Evolutionary conservation across 306 rosid species (phyloP).

Genomic region (Sophora flavescens): DNA sequence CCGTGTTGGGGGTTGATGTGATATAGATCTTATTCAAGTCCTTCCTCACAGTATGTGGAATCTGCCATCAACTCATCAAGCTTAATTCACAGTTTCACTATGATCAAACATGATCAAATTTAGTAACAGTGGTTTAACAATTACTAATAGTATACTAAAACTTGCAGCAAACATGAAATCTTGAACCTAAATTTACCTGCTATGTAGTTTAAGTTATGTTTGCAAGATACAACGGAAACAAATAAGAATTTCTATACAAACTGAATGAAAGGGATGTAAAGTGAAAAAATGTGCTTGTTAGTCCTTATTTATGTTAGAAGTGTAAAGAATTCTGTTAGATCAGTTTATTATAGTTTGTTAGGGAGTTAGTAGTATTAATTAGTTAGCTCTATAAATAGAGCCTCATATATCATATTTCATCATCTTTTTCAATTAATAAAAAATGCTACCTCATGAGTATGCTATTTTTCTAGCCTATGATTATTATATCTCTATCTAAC

Average conservation of each 20-base stretch:
- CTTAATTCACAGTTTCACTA: neutral
- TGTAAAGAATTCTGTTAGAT: too few species aligned
- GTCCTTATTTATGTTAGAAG: too few species aligned
- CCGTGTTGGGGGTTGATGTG: conserved; percentile 31
- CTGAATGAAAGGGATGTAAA: neutral
- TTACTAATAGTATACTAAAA: neutral
- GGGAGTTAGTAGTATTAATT: too few species aligned
- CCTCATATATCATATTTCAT: too few species aligned
- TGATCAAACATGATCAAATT: neutral
- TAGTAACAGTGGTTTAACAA: neutral
- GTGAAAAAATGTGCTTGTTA: neutral
- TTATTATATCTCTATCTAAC: too few species aligned
- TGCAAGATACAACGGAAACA: neutral
- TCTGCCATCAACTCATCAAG: neutral
- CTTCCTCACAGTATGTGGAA: conserved; percentile 3
- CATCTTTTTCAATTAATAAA: too few species aligned
- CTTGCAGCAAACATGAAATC: neutral
- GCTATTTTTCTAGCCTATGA: too few species aligned
- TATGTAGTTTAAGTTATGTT: neutral
- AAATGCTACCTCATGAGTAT: too few species aligned
- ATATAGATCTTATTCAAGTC: conserved; percentile 22
- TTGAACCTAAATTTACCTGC: neutral
- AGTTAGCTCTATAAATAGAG: too few species aligned
- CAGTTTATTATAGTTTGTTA: too few species aligned
- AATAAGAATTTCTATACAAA: neutral